Conservation (phyloP, 345 rosid species). For the Salix exigua region DNA sequence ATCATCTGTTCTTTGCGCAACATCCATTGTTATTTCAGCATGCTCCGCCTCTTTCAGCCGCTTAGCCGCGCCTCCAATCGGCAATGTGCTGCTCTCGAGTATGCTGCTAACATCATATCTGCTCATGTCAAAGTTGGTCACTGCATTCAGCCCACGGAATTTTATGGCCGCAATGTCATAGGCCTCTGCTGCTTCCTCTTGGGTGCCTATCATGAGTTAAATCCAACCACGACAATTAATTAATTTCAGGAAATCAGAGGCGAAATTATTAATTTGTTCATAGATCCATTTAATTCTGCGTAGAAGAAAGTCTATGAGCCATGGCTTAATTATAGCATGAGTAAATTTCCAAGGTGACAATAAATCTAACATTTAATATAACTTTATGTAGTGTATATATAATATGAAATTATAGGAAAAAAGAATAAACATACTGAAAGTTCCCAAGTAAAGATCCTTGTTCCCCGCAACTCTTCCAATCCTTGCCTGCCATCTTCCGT, state of each 20-base stretch:
- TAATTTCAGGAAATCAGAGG: neutral
- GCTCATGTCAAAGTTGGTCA: slow-evolving; percentile 33
- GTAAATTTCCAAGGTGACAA: neutral
- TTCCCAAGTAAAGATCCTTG: slow-evolving; percentile 31
- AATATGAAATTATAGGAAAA: neutral
- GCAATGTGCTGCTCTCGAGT: slow-evolving; percentile 28
- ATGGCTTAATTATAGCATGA: neutral
- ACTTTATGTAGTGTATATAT: neutral
- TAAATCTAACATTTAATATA: neutral
- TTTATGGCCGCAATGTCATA: slow-evolving; percentile 35
- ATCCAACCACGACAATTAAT: neutral
- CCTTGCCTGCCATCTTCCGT: slow-evolving; percentile 36
- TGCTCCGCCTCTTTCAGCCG: slow-evolving; percentile 21
- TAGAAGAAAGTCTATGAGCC: neutral
- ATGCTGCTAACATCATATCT: slow-evolving; percentile 29
- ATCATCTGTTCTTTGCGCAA: neutral
- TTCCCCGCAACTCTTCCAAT: slow-evolving; percentile 35
- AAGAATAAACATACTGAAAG: slow-evolving; percentile 17
- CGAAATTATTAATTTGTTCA: neutral
- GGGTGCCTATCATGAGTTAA: slow-evolving; percentile 15
- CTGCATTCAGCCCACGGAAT: slow-evolving; percentile 27
- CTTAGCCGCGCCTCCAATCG: slow-evolving; percentile 25
- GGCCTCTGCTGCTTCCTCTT: slow-evolving; percentile 34
- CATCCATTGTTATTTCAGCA: slow-evolving; percentile 19
- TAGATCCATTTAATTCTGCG: neutral